These are phyloP conservation scores for Pochonia chlamydosporia DNA, from an alignment of 2,329 filamentous ascomycete genomes.

Conservation along the genomic window DNA sequence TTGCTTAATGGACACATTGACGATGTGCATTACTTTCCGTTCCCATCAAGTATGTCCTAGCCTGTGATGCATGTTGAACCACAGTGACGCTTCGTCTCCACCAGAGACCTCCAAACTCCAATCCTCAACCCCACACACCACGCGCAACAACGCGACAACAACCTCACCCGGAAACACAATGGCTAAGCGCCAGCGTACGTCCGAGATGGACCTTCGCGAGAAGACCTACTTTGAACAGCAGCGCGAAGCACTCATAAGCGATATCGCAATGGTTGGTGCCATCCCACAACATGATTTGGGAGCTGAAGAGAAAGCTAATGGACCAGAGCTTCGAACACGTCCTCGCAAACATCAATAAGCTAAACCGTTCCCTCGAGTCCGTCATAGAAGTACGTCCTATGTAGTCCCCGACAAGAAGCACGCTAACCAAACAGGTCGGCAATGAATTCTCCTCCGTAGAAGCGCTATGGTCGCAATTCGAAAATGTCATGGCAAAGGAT, in stretches of 20 bases:
- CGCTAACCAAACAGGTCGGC: constrained; percentile 55
- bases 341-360: constrained; percentile 89
- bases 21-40: too few species aligned
- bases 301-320: background rate
- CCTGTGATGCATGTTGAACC: too few species aligned
- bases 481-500: constrained; percentile 85
- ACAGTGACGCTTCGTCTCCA: too few species aligned
- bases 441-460: constrained; percentile 98
- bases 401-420: background rate
- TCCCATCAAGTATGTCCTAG: too few species aligned
- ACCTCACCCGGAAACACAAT: constrained; percentile 1
- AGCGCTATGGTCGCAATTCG: constrained; percentile 94
- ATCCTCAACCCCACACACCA: background rate
- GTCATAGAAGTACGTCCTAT: constrained; percentile 68
- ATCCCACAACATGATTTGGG: too few species aligned
- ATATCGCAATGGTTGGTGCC: constrained; percentile 61
- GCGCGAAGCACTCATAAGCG: constrained; percentile 62
- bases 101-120: background rate
- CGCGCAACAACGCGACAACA: background rate
- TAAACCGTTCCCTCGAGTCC: constrained; percentile 87
- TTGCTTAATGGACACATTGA: background rate
- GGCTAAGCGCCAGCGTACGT: constrained; percentile 10
- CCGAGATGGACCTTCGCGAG: constrained; percentile 19
- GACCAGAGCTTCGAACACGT: constrained; percentile 77
- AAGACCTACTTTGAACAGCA: constrained; percentile 72